Evolutionary conservation across 208 protist species (phyloP), one percentile per base, ranked within the genome.

Genomic region (Angomonas ambiguus): DNA sequence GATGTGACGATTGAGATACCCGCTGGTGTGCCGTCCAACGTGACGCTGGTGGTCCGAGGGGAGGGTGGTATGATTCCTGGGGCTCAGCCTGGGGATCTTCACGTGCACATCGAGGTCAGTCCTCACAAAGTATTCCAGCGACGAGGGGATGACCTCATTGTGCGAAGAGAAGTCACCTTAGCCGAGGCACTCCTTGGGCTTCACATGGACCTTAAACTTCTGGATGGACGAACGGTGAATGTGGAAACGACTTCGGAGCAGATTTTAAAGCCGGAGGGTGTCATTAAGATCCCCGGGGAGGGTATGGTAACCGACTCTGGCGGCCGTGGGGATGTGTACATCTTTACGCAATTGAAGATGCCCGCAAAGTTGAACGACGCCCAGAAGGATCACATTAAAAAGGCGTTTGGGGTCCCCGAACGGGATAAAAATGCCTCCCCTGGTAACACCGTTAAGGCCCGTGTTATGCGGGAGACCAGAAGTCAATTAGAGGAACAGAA

Each of bases 1-100:
- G 87, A 97, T 30, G 85, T 99, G 6, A 87, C 96, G 56, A 89
- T 99, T 32, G 85, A 98, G 33, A 93, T 99, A 53, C 97, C 98
- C 18, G 77, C 88, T 2, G 98, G 98, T 51, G 98, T 99, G 80
- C 87, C 90, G 25, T 72, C 97, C 35, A 91, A 94, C 56, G 94
- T 99, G 67, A 98, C 98, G 51, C 89, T 99, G 55, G 85, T 91
- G 10, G 97, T 99, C 56, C 72, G 80, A 24, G 97, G 97, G 33
- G 97, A 99, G 78, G 98, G 94, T 51, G 97, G 98, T 22, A 83
- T 94, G 41, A 91, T 95, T 57, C 96, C 97, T 10, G 90, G 89
- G 22, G 87, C 92, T 2, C 77, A 87, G 35, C 81, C 98, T 11
- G 98, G 97, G n/a, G 98, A 99, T 71, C 80, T 99, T 56, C 88